Evolutionary conservation across 1,284 basidiomycete species (phyloP), one percentile per base, ranked within the genome.

Genomic region (Apiotrichum veenhuisii): DNA sequence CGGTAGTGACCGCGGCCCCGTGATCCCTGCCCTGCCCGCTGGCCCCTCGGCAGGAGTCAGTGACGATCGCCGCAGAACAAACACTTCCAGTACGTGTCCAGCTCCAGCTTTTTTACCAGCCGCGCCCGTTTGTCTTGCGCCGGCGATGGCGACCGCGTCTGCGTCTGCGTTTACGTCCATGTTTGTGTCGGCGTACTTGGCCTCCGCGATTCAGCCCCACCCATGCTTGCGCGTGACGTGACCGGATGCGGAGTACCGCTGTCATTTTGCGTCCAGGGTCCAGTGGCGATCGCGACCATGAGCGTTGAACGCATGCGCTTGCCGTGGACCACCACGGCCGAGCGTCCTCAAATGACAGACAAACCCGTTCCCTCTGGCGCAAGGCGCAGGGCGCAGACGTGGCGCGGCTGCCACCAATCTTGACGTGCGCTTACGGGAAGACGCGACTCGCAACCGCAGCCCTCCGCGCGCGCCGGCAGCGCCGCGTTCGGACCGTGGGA

Each of bases 391-490:
- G n/a, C n/a, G 27, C 9, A 33, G 12, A 18, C 22, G 15, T 48
- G 33, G 46, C 46, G 46, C 46, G 46, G 46, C 33, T 48, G 46
- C 30, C 10, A 30, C 40, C 40, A 46, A 46, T 14, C 3, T 36
- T 48, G 46, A 48, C 36, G 11, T 48, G 34, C 33, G 46, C 46
- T 48, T 48, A 48, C 34, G 22, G 46, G 26, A 46, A 48, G 46
- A 23, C 46, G 46, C 46, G 34, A 48, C n/a, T 23, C 46, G 46
- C 33, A 30, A 20, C 14, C 46, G 46, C 22, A 48, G 46, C 33
- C 46, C 46, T 7, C 20, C 33, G 5, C 33, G 46, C 33, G 20
- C 33, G 7, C 46, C 46, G 5, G n/a, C 26, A 15, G 44, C 25
- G 26, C 27, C 27, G 23, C 14, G 44, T 9, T 17, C 44, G n/a